phyloP scores from a whole-genome alignment of 2,329 filamentous ascomycete species.

The Chaetomium olivaceum region DNA sequence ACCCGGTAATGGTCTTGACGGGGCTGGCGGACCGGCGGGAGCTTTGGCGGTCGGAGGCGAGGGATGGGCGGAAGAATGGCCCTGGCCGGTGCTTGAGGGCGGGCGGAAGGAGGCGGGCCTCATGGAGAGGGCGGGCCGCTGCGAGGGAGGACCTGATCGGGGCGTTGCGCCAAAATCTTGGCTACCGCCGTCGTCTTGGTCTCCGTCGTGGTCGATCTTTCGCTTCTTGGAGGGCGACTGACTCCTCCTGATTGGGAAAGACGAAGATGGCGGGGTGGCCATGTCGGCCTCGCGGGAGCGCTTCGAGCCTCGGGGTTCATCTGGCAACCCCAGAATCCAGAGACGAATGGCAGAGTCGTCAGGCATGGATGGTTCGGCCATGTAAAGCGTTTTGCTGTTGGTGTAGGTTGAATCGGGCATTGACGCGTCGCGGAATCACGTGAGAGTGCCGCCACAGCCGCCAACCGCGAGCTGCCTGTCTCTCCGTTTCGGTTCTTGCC shows the following conservation, averaged over 20 bases:
- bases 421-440: too few species aligned
- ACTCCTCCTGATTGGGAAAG: not conserved
- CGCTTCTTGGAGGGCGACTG: constrained; percentile 11
- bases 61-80: constrained; percentile 15
- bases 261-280: not conserved
- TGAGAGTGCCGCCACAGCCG: too few species aligned
- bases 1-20: constrained; percentile 11
- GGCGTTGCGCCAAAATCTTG: constrained; percentile 5
- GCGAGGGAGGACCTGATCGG: constrained; percentile 10
- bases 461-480: too few species aligned
- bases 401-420: too few species aligned
- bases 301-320: not conserved
- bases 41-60: constrained; percentile 11
- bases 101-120: constrained; percentile 11
- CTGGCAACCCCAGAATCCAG: not conserved
- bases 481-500: too few species aligned
- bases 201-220: constrained; percentile 12
- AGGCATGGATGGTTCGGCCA: not conserved
- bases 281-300: constrained; percentile 1
- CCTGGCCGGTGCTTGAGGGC: not conserved
- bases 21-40: constrained; percentile 15
- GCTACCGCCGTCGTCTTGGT: not conserved
- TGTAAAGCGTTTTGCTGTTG: not conserved
- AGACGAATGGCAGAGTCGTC: constrained; percentile 1
- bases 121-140: constrained; percentile 13